Conservation (phyloP, 192 early-diverging fungal genomes). For the Coemansia sp. region DNA sequence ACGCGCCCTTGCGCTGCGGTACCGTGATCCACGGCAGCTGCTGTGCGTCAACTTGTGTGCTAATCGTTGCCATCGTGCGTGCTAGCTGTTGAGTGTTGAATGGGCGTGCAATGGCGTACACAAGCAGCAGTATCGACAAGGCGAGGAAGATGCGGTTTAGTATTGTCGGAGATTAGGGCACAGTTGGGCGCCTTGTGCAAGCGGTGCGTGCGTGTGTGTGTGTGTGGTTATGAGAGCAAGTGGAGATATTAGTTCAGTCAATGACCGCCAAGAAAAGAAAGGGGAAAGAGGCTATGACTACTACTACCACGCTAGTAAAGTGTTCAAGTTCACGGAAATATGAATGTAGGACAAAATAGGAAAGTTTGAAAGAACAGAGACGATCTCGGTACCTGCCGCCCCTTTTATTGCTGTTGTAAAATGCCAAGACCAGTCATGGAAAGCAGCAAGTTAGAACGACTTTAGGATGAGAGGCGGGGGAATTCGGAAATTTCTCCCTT, state of each 20-base stretch:
- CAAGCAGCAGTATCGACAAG: slow-evolving; percentile 7
- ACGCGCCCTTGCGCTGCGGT: neutral
- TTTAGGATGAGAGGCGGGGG: too few relatives aligned
- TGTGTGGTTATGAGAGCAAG: neutral
- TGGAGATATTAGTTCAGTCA: neutral
- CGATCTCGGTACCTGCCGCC: neutral
- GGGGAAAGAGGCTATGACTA: too few relatives aligned
- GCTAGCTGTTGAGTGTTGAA: neutral
- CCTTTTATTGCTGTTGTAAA: too few relatives aligned
- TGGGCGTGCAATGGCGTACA: neutral
- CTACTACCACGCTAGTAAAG: too few relatives aligned
- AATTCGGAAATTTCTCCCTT: too few relatives aligned
- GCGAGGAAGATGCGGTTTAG: neutral
- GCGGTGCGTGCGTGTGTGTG: neutral
- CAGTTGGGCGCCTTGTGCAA: neutral
- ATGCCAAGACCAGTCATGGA: too few relatives aligned
- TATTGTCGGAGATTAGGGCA: neutral
- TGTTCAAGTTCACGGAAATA: too few relatives aligned
- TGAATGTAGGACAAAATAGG: neutral
- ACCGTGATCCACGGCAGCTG: slow-evolving; percentile 17
- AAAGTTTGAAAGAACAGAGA: neutral
- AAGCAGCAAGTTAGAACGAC: too few relatives aligned
- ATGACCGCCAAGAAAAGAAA: too few relatives aligned
- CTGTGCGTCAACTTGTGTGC: neutral
- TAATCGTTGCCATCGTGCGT: neutral